phyloP scores from a whole-genome alignment of 345 rosid species.

The Eucalyptus shirleyi region DNA sequence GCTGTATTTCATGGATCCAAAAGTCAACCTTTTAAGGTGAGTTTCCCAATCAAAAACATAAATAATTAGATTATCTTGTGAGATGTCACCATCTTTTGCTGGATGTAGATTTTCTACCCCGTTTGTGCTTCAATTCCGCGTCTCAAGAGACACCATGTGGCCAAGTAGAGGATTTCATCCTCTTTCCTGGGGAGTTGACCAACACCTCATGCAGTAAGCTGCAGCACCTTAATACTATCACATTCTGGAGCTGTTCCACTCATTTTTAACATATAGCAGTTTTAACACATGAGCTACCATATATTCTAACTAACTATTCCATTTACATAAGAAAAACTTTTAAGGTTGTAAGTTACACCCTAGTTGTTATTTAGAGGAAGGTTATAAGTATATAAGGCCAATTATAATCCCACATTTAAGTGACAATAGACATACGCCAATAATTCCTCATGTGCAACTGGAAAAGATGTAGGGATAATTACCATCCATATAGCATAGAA shows the following conservation, averaged over 20 bases:
- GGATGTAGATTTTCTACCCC: not conserved
- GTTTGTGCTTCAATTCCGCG: not conserved
- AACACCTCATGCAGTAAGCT: not conserved
- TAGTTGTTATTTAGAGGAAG: not conserved
- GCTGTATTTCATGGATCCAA: not conserved
- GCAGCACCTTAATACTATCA: not conserved
- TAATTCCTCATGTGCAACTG: not conserved
- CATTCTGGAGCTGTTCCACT: not conserved
- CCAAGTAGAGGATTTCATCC: not conserved
- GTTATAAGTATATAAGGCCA: not conserved
- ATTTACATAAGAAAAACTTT: not conserved
- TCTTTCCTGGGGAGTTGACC: not conserved
- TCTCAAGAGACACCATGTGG: not conserved
- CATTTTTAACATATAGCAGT: not conserved
- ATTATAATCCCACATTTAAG: not conserved
- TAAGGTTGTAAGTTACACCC: not conserved
- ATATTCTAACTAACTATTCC: not conserved
- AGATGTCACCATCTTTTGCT: not conserved
- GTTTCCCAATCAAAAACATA: not conserved
- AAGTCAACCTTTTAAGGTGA: not conserved
- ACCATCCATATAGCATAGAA: not conserved
- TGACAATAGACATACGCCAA: rapidly evolving
- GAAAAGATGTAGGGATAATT: not conserved
- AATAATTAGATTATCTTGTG: not conserved
- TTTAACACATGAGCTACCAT: not conserved